Evolutionary conservation across 1,284 basidiomycete genomes (phyloP).

Genomic region (Baeospora myosura): DNA sequence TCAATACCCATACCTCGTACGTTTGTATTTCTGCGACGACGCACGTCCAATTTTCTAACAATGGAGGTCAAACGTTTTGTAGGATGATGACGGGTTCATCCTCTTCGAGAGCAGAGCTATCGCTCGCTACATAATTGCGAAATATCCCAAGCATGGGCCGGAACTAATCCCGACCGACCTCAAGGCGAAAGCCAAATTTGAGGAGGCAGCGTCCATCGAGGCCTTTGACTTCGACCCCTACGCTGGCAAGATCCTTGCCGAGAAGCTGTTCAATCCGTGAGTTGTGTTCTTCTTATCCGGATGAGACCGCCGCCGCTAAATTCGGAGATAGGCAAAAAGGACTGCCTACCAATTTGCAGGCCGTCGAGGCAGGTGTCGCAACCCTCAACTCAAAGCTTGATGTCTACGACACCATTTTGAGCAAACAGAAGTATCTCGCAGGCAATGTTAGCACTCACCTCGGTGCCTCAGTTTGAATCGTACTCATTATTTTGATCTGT

Average conservation of each 20-base stretch:
- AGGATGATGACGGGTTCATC: conserved; percentile 32
- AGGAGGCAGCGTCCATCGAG: conserved; percentile 8
- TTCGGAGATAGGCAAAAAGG: conserved; percentile 8
- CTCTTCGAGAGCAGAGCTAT: conserved; percentile 49
- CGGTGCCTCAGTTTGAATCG: neutral
- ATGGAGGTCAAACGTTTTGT: neutral
- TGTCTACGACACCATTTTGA: conserved; percentile 39
- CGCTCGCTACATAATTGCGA: conserved; percentile 32
- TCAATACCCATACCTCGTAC: conserved; percentile 44
- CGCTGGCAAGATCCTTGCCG: conserved; percentile 3
- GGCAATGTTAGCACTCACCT: conserved; percentile 28
- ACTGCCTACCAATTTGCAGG: conserved; percentile 20
- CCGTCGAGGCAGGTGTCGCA: conserved; percentile 17
- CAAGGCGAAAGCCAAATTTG: conserved; percentile 5
- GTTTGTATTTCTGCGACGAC: conserved; percentile 10
- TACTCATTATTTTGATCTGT: neutral
- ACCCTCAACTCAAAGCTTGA: conserved; percentile 29
- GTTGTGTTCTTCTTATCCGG: conserved; percentile 1
- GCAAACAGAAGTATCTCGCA: conserved; percentile 39
- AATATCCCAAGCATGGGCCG: conserved; percentile 28
- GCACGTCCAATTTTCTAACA: neutral
- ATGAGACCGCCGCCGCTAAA: neutral
- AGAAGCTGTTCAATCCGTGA: conserved; percentile 9
- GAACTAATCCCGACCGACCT: conserved; percentile 10
- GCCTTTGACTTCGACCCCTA: conserved; percentile 5